Evolutionary conservation across 2,329 filamentous ascomycete genomes (phyloP), one percentile per base, ranked within the genome.

Genomic region (Trichoderma semiorbis): DNA sequence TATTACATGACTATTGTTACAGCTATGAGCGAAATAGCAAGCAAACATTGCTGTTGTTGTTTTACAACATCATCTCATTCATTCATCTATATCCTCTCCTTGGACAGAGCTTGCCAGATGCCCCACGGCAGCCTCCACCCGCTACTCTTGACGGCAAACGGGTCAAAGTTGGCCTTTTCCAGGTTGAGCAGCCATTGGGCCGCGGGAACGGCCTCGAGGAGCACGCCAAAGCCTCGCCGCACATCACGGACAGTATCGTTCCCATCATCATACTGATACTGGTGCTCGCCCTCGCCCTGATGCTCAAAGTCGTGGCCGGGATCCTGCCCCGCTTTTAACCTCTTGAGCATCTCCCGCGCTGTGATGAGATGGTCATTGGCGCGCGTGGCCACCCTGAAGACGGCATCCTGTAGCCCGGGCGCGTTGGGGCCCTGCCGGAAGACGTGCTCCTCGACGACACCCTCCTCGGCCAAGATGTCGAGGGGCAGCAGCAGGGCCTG

Each of bases 361-460:
- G 95, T 98, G 75, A 98, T 97, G 39, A 99, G 85, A 81, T 99
- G 96, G 79, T 99, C 96, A 78, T 97, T 97, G 7, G 96, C 96
- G 47, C 95, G 89, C 0, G 96, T 99, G 0, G 96, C 96, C 16
- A 99, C 93, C 5, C 90, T 88, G 81, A 98, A 99, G 1, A 98
- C 90, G 4, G 95, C 95, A 80, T 99, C 95, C 73, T 92, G 90
- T 21, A 98, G 85, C 0, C 95, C 95, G 0, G 89, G 85, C 0
- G 95, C 95, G n/a, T 89, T 83, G 0, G 92, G 90, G 0, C 95
- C 95, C 55, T 90, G 86, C 10, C 95, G 88, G 72, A 97, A 93
- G 0, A 99, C 91, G 57, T 97, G 93, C 79, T 99, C 96, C 79
- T 98, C 95, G 67, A 90, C 90, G 1, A 98, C 87, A 1, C 91